phyloP scores from a whole-genome alignment of 495 filamentous ascomycete genomes.

The Neurospora cerealis region DNA sequence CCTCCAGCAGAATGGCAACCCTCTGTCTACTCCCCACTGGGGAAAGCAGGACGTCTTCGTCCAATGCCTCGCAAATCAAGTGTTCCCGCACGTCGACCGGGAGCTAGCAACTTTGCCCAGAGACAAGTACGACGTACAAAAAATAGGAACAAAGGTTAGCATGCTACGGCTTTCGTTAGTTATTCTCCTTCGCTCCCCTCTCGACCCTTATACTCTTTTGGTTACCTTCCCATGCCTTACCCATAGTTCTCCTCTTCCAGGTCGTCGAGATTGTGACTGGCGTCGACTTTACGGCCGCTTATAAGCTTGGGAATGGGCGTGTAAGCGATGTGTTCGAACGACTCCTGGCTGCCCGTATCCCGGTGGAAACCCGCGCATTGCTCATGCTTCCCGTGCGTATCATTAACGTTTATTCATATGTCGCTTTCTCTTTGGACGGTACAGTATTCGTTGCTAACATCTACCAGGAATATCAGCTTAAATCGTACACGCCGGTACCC shows the following conservation, averaged over 20 bases:
- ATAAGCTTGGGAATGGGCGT: slow-evolving; percentile 5
- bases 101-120: neutral
- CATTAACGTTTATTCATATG: neutral
- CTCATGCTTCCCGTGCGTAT: slow-evolving; percentile 3
- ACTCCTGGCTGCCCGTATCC: slow-evolving; percentile 3
- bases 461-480: neutral
- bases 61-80: slow-evolving; percentile 21
- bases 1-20: neutral
- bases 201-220: neutral
- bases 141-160: slow-evolving; percentile 9
- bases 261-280: slow-evolving; percentile 7
- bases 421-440: neutral
- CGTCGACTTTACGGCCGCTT: slow-evolving; percentile 6
- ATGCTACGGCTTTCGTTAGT: neutral
- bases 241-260: neutral
- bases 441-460: neutral
- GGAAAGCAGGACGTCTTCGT: neutral
- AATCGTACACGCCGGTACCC: slow-evolving; percentile 1
- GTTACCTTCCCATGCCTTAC: slow-evolving; percentile 2
- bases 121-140: neutral
- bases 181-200: neutral
- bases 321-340: slow-evolving; percentile 10
- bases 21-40: neutral
- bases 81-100: slow-evolving; percentile 27
- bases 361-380: slow-evolving; percentile 1